Evolutionary conservation across 1,284 basidiomycete genomes (phyloP), one percentile per base, ranked within the genome.

Genomic region (Puccinia horiana): DNA sequence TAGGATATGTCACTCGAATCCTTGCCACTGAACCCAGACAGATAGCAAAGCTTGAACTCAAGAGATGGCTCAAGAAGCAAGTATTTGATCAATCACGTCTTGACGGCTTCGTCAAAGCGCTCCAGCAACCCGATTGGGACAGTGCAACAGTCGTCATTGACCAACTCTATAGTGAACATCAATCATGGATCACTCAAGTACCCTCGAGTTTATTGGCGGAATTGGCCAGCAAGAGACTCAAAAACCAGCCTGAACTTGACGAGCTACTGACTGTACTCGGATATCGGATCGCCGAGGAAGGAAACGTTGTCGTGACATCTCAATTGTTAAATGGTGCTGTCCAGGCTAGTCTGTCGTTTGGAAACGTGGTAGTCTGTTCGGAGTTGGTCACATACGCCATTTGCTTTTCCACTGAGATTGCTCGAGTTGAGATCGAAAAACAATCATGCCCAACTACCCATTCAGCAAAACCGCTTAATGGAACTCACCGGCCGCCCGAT

Each of bases 281-380:
- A 54, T 72, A 81, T 65, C 79, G 79, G 37, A 81, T 81, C 54
- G 69, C 79, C n/a, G 69, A 72, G 9, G 79, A 81, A 63, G 70
- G 63, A 2, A 70, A 81, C 40, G 70, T 81, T 0, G 9, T 74
- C 18, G 61, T 63, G 8, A 69, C 58, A 20, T 81, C 79, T 20
- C 70, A 74, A 61, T 74, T 81, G 20, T 35, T 81, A 42, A 74
- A 81, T 35, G 58, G 79, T 14, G 79, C 79, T 63, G 37, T 81
- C 12, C 79, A 74, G 61, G 79, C 70, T 8, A 74, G 70, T 74
- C 54, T 74, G 23, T 81, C 79, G 14, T 42, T 74, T 35, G 79
- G 70, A 23, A 69, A 81, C 58, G n/a, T 81, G n/a, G 79, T 74
- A 32, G 54, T 56, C 47, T 58, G 37, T 32, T 35, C 47, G 12